Percentiles rank a stretch among this genome's conserved stretches.
Evolutionary conservation across 2,329 filamentous ascomycete species (phyloP).

Genomic region (Cladosporium sp.): DNA sequence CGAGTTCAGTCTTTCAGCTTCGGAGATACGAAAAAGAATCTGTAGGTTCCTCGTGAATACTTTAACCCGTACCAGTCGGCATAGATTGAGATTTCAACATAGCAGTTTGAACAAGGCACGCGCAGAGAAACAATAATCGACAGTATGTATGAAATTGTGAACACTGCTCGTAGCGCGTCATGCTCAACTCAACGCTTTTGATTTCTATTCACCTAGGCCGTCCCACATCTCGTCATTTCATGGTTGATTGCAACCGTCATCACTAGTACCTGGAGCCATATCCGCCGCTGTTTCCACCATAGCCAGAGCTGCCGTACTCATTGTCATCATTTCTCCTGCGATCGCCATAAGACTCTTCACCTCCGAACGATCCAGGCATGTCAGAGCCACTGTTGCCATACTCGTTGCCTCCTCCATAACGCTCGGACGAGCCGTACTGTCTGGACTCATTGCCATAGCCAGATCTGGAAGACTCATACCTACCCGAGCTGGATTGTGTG

Average conservation of each 20-base stretch:
- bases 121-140: too few relatives aligned
- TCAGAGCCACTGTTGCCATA: constrained; percentile 15
- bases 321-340: constrained; percentile 9
- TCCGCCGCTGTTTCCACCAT: constrained; percentile 12
- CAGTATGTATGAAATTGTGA: too few relatives aligned
- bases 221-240: background rate
- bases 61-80: too few relatives aligned
- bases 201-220: background rate
- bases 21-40: too few relatives aligned
- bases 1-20: too few relatives aligned
- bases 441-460: background rate
- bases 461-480: background rate
- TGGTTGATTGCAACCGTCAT: background rate
- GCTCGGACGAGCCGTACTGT: background rate
- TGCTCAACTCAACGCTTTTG: too few relatives aligned
- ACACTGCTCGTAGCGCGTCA: too few relatives aligned
- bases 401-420: constrained; percentile 16
- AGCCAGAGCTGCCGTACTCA: constrained; percentile 14
- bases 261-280: constrained; percentile 9
- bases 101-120: too few relatives aligned
- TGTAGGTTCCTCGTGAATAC: too few relatives aligned
- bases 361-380: constrained; percentile 21
- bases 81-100: too few relatives aligned
- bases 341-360: constrained; percentile 10
- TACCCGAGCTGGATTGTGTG: background rate